Conservation (phyloP, 1,284 basidiomycete genomes). For the Schizopora paradoxa region DNA sequence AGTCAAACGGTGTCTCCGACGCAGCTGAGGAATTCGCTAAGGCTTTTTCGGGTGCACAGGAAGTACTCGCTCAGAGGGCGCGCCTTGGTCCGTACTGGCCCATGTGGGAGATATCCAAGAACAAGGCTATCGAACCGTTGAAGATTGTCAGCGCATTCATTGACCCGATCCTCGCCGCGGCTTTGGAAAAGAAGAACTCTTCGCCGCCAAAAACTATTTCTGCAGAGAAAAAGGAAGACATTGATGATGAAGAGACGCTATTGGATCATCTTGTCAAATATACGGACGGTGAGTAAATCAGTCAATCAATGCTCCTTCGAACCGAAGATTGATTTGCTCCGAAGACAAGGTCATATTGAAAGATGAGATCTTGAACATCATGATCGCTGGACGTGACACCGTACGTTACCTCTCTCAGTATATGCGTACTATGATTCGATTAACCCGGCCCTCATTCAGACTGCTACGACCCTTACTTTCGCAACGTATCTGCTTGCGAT, state of each 20-base stretch:
- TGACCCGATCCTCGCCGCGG: constrained; percentile 26
- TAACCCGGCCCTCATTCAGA: constrained; percentile 18
- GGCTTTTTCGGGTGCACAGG: constrained; percentile 16
- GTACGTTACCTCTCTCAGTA: constrained; percentile 5
- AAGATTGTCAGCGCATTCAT: constrained; percentile 22
- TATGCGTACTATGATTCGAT: neutral
- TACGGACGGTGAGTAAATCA: constrained; percentile 24
- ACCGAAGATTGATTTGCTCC: neutral
- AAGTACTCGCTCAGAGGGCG: constrained; percentile 14
- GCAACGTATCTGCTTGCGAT: constrained; percentile 27
- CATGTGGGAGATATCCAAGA: constrained; percentile 19
- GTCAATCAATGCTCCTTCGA: neutral
- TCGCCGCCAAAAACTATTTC: neutral
- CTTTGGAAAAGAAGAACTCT: constrained; percentile 23
- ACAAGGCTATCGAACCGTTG: constrained; percentile 19
- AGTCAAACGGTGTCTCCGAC: constrained; percentile 25
- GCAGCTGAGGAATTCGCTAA: constrained; percentile 12
- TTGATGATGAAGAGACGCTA: constrained; percentile 25
- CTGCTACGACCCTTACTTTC: constrained; percentile 29
- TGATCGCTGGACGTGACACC: constrained; percentile 24
- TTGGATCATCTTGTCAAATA: constrained; percentile 27
- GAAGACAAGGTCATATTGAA: constrained; percentile 19
- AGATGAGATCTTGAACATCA: constrained; percentile 21
- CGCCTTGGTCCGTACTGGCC: constrained; percentile 20
- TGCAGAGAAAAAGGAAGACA: constrained; percentile 21